phyloP scores from a whole-genome alignment of 23 red algal genomes.

The Cyanidioschyzon merolae region DNA sequence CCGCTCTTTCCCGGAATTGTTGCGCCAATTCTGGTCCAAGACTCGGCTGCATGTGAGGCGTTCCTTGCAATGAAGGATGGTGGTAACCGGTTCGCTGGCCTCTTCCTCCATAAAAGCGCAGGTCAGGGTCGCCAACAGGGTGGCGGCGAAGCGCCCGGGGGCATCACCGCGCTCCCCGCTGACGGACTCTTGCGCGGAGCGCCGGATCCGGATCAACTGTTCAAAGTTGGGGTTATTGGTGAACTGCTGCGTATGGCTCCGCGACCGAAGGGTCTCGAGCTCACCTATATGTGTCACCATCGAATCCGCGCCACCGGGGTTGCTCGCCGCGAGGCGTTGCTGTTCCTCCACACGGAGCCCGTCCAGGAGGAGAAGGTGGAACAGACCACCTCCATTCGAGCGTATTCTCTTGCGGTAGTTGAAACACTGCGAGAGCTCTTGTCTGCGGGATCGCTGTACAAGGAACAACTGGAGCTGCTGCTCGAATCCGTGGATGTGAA shows the following conservation, averaged over 20 bases:
- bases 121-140: conserved; percentile 22
- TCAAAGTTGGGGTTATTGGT: conserved; percentile 74
- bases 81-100: conserved; percentile 63
- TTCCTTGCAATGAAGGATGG: conserved; percentile 51
- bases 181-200: conserved; percentile 25
- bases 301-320: conserved; percentile 57
- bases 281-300: conserved; percentile 92
- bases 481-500: conserved; percentile 85
- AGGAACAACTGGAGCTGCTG: conserved; percentile 85
- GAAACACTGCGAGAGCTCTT: conserved; percentile 80
- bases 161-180: conserved; percentile 21
- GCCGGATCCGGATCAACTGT: conserved; percentile 47
- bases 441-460: conserved; percentile 70
- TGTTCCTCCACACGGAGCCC: conserved; percentile 60
- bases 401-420: conserved; percentile 70
- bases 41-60: conserved; percentile 59
- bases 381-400: conserved; percentile 52
- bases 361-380: conserved; percentile 60
- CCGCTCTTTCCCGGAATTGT: conserved; percentile 82
- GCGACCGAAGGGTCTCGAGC: conserved; percentile 72
- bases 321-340: conserved; percentile 40
- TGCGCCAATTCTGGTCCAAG: conserved; percentile 67
- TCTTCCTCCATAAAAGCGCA: conserved; percentile 72
- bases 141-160: not conserved
- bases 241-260: conserved; percentile 74